A percentile compares a stretch with the other conserved stretches of the same genome.
Evolutionary conservation across 345 rosid genomes (phyloP).

Genomic region (Rhizophora mangle): DNA sequence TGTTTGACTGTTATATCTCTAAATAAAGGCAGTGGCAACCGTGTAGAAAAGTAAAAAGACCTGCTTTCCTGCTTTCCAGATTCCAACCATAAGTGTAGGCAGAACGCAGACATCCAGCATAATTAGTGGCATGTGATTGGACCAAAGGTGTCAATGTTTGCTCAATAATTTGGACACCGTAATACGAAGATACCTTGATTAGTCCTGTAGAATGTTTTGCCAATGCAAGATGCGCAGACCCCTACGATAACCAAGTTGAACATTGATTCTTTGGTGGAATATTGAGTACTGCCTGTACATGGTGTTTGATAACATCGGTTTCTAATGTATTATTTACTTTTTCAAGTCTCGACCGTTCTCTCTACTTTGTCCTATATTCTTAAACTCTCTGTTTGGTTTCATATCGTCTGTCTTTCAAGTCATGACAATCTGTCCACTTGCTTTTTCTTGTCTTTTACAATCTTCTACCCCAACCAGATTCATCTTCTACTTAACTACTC

Average conservation of each 20-base stretch:
- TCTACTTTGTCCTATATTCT: constrained; percentile 5
- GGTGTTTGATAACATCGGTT: not conserved
- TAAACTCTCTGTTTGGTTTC: not conserved
- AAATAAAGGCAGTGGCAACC: no score
- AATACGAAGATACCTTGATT: no score
- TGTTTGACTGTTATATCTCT: no score
- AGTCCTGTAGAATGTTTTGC: no score
- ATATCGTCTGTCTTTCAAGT: not conserved
- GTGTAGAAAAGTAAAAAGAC: no score
- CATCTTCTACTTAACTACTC: not conserved
- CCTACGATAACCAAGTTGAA: not conserved
- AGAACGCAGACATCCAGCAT: no score
- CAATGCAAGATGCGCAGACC: no score
- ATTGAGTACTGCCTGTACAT: not conserved
- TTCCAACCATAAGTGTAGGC: no score
- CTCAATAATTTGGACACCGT: no score
- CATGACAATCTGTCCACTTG: not conserved
- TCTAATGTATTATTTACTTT: not conserved
- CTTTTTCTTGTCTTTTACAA: not conserved
- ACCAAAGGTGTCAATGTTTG: no score
- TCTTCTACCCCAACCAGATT: not conserved
- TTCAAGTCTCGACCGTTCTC: constrained; percentile 3
- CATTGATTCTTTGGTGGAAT: not conserved
- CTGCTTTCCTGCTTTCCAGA: no score
- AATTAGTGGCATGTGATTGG: no score